phyloP scores from a whole-genome alignment of 2,329 filamentous ascomycete species.

The Cladophialophora chaetospira region DNA sequence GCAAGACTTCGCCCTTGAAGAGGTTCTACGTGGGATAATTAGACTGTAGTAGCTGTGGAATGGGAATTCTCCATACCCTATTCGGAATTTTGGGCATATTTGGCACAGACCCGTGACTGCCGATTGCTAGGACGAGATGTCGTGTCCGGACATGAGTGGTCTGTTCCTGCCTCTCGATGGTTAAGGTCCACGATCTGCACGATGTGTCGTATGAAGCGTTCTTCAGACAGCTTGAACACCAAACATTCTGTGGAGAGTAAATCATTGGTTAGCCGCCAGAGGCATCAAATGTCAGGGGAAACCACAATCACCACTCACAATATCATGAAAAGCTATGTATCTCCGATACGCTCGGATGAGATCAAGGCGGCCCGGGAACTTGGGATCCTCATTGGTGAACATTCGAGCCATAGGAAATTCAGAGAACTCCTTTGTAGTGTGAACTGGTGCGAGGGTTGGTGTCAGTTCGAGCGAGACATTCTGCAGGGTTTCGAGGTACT shows the following conservation, averaged over 20 bases:
- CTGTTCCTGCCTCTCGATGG: not conserved
- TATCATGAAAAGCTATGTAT: not conserved
- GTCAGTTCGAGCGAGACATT: not conserved
- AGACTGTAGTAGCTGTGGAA: not conserved
- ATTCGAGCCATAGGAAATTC: not conserved
- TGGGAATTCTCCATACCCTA: not conserved
- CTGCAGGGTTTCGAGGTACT: not conserved
- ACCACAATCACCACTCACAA: not conserved
- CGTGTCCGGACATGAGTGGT: not conserved
- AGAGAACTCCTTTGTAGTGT: not conserved
- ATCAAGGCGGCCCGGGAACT: not conserved
- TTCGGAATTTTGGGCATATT: not conserved
- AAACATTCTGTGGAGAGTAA: not conserved
- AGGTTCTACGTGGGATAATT: not conserved
- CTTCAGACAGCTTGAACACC: not conserved
- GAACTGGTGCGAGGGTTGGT: not conserved
- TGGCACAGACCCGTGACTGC: not conserved
- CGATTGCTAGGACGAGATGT: not conserved
- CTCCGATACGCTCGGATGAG: not conserved
- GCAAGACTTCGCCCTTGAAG: not conserved
- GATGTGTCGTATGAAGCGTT: not conserved
- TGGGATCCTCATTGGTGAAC: not conserved
- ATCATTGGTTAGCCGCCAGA: too few species aligned
- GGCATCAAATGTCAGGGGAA: not conserved
- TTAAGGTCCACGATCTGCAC: not conserved